Evolutionary conservation across 2,329 filamentous ascomycete genomes (phyloP).

Genomic region (Penicillium sp.): DNA sequence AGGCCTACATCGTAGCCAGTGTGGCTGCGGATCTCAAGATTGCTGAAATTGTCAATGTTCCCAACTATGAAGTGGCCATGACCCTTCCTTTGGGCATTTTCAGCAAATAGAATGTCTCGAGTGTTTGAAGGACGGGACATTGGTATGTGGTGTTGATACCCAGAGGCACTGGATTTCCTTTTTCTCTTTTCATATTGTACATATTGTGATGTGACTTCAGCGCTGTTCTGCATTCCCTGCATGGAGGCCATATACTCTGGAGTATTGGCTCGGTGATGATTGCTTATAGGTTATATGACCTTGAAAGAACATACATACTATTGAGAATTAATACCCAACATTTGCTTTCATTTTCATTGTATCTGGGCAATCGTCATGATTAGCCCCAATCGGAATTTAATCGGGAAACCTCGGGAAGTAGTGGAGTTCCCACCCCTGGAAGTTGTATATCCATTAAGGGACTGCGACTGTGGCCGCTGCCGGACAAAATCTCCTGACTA

Average conservation of each 20-base stretch:
- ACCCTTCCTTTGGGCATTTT: conserved; percentile 50
- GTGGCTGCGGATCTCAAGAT: conserved; percentile 51
- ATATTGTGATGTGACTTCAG: conserved; percentile 7
- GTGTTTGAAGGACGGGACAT: not conserved
- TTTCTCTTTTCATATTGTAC: conserved; percentile 5
- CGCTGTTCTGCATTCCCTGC: not conserved
- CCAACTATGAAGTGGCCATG: conserved; percentile 51
- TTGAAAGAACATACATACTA: not conserved
- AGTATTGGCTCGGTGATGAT: not conserved
- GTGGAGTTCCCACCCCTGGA: not conserved
- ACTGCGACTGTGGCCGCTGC: not conserved
- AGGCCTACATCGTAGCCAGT: conserved; percentile 53
- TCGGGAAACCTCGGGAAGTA: not conserved
- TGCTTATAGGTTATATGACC: not conserved
- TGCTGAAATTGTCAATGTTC: conserved; percentile 53
- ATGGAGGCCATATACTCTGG: not conserved
- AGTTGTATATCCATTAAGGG: not conserved
- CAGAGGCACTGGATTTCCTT: conserved; percentile 3
- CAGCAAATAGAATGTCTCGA: conserved; percentile 59
- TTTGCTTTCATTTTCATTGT: not conserved
- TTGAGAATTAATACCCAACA: not conserved
- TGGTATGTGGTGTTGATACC: conserved; percentile 16
- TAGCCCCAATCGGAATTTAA: not conserved
- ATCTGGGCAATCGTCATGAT: not conserved
- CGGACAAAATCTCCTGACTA: not conserved